A percentile compares a stretch with the other conserved stretches of the same genome.
These are phyloP conservation scores for Smittium mucronatum DNA, from an alignment of 371 early-diverging fungal species.

Conservation along the genomic window DNA sequence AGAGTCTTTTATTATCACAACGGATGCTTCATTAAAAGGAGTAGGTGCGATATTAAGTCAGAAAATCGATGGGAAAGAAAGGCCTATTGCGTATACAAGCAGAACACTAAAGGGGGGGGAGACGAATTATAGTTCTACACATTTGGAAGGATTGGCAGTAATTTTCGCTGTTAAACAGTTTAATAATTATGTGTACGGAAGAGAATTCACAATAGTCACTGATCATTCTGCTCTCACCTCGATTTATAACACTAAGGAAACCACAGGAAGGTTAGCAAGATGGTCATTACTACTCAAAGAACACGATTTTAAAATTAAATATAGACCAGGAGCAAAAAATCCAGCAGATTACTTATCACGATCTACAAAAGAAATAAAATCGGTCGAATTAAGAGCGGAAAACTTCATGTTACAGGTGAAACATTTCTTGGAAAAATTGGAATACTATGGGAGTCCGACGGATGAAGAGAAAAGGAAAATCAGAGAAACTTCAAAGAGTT, in stretches of 20 bases:
- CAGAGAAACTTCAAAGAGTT: background rate
- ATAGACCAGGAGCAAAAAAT: conserved; percentile 7
- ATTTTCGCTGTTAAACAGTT: conserved; percentile 10
- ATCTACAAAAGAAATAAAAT: background rate
- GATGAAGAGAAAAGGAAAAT: background rate
- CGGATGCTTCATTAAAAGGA: conserved; percentile 10
- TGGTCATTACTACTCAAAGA: conserved; percentile 5
- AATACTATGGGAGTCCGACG: background rate
- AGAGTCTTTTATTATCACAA: conserved; percentile 3
- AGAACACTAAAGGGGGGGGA: conserved; percentile 2
- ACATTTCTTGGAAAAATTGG: background rate
- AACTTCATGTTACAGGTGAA: background rate
- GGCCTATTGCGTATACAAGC: conserved; percentile 9
- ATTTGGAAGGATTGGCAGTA: conserved; percentile 8
- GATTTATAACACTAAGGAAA: conserved; percentile 8
- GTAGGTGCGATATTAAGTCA: conserved; percentile 11
- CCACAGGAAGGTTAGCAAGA: conserved; percentile 6
- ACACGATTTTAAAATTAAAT: conserved; percentile 5
- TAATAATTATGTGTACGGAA: conserved; percentile 9
- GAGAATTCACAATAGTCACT: conserved; percentile 6
- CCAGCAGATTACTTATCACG: conserved; percentile 10
- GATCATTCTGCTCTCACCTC: conserved; percentile 9
- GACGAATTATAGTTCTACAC: conserved; percentile 5
- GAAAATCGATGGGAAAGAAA: conserved; percentile 7
- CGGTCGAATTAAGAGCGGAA: background rate